Conservation (phyloP, 306 rosid genomes). For the Elaeagnus macrophylla region DNA sequence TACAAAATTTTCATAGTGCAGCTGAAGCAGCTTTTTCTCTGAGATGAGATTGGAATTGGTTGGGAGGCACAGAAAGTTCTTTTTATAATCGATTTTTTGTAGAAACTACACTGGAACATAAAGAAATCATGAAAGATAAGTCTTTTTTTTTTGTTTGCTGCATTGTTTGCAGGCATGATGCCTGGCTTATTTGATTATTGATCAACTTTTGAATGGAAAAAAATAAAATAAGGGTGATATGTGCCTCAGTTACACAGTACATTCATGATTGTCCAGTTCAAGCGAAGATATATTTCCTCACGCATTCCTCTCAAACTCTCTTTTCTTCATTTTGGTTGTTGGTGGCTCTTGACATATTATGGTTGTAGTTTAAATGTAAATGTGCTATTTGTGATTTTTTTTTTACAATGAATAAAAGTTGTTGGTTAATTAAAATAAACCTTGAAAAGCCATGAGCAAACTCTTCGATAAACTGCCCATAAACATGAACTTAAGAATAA, state of each 20-base stretch:
- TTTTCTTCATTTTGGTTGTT: too few species aligned
- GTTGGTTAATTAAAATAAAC: too few species aligned
- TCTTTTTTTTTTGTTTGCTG: conserved; percentile 2
- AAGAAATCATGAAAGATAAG: conserved; percentile 2
- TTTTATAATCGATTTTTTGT: too few species aligned
- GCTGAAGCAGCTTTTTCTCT: neutral
- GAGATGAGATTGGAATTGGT: conserved; percentile 11
- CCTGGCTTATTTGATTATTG: conserved; percentile 9
- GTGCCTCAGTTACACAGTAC: neutral
- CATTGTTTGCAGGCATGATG: neutral
- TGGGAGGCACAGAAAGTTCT: conserved; percentile 21
- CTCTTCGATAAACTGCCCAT: too few species aligned
- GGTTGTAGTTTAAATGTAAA: too few species aligned
- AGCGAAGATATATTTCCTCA: neutral
- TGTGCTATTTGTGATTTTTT: too few species aligned
- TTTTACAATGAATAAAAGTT: too few species aligned
- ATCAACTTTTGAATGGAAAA: conserved; percentile 24
- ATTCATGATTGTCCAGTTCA: neutral
- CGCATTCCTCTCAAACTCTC: too few species aligned
- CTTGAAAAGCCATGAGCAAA: too few species aligned
- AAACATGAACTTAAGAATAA: too few species aligned
- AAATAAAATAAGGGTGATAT: neutral
- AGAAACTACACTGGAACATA: conserved; percentile 1
- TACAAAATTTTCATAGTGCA: neutral
- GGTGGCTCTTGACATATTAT: too few species aligned